Percentiles rank a stretch among this genome's conserved stretches.
Conservation (phyloP, 305 asterid genomes). For the Fraxinus dipetala region DNA sequence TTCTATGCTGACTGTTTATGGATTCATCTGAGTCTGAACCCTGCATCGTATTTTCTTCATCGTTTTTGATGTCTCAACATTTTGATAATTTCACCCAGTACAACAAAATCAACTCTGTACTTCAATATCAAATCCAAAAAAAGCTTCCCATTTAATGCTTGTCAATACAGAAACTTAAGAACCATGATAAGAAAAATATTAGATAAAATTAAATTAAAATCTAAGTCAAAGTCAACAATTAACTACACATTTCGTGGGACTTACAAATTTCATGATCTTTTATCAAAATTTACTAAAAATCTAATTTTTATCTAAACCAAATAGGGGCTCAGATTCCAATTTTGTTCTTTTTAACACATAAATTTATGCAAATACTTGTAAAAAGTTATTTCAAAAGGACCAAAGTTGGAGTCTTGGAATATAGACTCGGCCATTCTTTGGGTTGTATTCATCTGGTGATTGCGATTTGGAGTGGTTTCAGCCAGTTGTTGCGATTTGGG, state of each 20-base stretch:
- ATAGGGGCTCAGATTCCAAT: not conserved
- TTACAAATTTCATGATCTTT: too few relatives aligned
- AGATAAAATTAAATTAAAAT: too few relatives aligned
- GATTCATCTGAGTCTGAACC: not conserved
- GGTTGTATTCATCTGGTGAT: not conserved
- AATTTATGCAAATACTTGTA: not conserved
- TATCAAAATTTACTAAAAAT: too few relatives aligned
- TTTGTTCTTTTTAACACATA: not conserved
- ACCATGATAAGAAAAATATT: not conserved
- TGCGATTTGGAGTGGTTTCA: not conserved
- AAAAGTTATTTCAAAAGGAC: not conserved
- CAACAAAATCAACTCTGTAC: not conserved
- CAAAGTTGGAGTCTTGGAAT: not conserved
- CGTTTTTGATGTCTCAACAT: not conserved
- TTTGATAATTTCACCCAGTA: not conserved
- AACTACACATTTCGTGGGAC: too few relatives aligned
- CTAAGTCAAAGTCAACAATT: too few relatives aligned
- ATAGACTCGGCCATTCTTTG: not conserved
- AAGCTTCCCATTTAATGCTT: not conserved
- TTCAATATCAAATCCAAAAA: not conserved
- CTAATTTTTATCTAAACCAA: too few relatives aligned
- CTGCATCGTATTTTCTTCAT: not conserved
- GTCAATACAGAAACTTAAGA: not conserved
- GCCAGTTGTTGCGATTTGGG: not conserved
- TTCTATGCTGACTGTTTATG: not conserved